These are phyloP conservation scores for Scytalidium lignicola DNA, from an alignment of 2,329 filamentous ascomycete species.

Conservation along the genomic window DNA sequence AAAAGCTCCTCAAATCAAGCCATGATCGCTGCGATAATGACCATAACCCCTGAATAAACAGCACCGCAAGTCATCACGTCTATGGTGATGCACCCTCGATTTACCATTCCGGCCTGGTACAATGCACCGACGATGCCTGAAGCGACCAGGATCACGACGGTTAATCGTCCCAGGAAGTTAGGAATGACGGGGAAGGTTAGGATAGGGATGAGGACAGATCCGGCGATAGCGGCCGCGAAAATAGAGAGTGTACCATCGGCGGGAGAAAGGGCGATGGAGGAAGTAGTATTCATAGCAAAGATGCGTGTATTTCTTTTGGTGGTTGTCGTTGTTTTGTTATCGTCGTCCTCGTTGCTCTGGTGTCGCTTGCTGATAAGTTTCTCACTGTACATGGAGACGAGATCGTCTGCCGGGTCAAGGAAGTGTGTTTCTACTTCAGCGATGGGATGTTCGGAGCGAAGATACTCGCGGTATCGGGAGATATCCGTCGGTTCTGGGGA, in stretches of 20 bases:
- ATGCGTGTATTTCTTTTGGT: too few species aligned
- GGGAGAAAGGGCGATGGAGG: not conserved
- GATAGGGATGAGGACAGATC: constrained; percentile 52
- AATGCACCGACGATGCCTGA: constrained; percentile 32
- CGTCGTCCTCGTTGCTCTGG: not conserved
- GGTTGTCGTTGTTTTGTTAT: not conserved
- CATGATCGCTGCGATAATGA: constrained; percentile 22
- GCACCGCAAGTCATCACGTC: constrained; percentile 20
- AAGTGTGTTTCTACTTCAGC: constrained; percentile 46
- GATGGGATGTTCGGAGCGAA: constrained; percentile 49
- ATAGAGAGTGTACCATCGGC: constrained; percentile 9
- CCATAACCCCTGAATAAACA: constrained; percentile 24
- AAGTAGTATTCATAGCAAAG: not conserved
- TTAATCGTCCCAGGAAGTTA: constrained; percentile 51
- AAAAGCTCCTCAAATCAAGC: too few species aligned
- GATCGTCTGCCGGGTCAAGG: constrained; percentile 24
- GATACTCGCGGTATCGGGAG: constrained; percentile 47
- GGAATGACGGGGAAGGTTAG: constrained; percentile 54
- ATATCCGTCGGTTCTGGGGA: constrained; percentile 47
- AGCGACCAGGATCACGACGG: constrained; percentile 49
- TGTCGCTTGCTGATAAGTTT: not conserved
- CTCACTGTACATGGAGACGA: constrained; percentile 22
- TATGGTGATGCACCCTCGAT: constrained; percentile 5
- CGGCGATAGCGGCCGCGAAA: constrained; percentile 41
- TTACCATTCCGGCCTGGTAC: constrained; percentile 15